Percentiles rank a stretch among this genome's conserved stretches.
phyloP scores from a whole-genome alignment of 495 filamentous ascomycete genomes.

The Thozetella sp. region DNA sequence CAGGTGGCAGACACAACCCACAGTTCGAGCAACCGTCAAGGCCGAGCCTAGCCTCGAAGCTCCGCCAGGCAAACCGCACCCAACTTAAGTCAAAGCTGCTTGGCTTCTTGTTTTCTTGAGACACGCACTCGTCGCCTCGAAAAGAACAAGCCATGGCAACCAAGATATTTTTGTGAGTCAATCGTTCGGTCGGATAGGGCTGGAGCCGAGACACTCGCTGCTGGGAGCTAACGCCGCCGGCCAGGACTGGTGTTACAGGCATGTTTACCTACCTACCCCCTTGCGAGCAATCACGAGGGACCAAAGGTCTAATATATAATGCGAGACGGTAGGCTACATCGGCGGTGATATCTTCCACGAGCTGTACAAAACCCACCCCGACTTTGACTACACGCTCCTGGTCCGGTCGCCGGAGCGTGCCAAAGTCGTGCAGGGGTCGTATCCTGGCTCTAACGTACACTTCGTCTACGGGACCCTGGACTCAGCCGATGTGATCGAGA shows the following conservation, averaged over 20 bases:
- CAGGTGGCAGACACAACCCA: no score
- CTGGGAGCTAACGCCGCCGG: neutral
- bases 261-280: conserved; percentile 4
- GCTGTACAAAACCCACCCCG: conserved; percentile 62
- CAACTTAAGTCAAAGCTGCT: neutral
- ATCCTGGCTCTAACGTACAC: conserved; percentile 47
- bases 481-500: conserved; percentile 52
- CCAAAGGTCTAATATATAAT: no score
- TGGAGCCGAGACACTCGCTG: neutral
- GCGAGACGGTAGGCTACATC: conserved; percentile 80
- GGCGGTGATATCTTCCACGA: conserved; percentile 71
- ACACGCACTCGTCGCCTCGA: neutral
- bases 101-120: neutral
- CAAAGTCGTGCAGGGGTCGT: conserved; percentile 57
- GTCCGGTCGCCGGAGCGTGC: conserved; percentile 70
- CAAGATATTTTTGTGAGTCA: conserved; percentile 38
- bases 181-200: neutral
- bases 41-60: no score
- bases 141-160: conserved; percentile 20
- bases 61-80: neutral
- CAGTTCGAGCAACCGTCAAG: no score
- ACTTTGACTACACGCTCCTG: conserved; percentile 67
- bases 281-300: neutral
- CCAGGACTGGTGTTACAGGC: conserved; percentile 40
- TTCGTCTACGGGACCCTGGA: conserved; percentile 64